Base-by-base conservation (phyloP, 2,329 filamentous ascomycete genomes). In the Nemania abortiva region DNA sequence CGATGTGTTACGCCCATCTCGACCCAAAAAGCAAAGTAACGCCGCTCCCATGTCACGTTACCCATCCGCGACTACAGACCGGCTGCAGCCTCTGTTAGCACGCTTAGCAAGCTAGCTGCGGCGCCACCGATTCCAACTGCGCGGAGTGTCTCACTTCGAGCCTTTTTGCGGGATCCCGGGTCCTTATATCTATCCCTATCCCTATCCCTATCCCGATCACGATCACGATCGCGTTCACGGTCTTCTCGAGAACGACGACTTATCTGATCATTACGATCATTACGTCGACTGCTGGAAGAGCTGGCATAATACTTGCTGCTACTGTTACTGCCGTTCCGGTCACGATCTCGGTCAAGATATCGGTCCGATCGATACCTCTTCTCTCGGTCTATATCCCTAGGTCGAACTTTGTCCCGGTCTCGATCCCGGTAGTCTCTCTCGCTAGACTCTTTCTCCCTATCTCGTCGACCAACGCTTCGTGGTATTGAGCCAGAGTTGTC, bases 41-140 rank as follows among this genome's bases (percentile, higher is more conserved):
- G 20, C 7, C 20, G 29, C 22, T 37, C 10, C 34, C 37, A 5
- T 34, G 37, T 49, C 31, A 13, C 18, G 22, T 27, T 50, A 5
- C 39, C 18, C 31, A 11, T 18, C 20, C 27, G 13, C 2, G 11
- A 24, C 53, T 75, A 76, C 55, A 77, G 31, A 20, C 73, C 76
- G 6, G 75, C 73, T 6, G 87, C 87, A 29, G 88, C 88, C 75
- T 90, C 87, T 3, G 86, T 84, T 37, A 90, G 78, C 1, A 90
- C 87, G 63, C 85, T 85, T 54, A 90, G 74, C 69, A 90, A 77
- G 62, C 87, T 89, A 2, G 85, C 87, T 0, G 89, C 88, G 0
- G 88, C 88, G 10, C 88, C 87, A 3, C 88, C 88, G 34, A 91
- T 86, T 0, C 88, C 86, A 5, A 87, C 88, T 0, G 86, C 87